Evolutionary conservation across 2,329 filamentous ascomycete species (phyloP).

Genomic region (Epichloe scottii): DNA sequence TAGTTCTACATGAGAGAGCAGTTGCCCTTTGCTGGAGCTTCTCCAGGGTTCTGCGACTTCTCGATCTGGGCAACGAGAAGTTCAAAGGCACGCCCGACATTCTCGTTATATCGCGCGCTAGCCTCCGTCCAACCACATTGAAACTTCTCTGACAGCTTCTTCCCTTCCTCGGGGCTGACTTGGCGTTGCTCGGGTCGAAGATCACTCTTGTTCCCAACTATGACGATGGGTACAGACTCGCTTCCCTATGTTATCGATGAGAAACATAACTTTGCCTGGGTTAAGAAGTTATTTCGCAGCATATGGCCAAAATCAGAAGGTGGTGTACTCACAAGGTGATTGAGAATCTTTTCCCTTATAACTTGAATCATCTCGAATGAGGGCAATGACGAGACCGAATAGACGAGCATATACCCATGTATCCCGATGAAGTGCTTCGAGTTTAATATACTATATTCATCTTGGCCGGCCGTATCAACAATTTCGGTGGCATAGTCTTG

Average conservation of each 20-base stretch:
- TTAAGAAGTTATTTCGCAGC: neutral
- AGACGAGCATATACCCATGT: conserved; percentile 96
- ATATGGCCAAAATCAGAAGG: neutral
- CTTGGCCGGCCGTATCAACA: conserved; percentile 95
- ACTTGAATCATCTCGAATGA: conserved; percentile 97
- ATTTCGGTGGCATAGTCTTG: conserved; percentile 95
- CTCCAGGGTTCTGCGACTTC: conserved; percentile 80
- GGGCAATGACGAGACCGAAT: conserved; percentile 87
- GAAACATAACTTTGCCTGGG: neutral
- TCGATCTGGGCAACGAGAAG: conserved; percentile 91
- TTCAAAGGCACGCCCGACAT: conserved; percentile 86
- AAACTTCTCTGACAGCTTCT: conserved; percentile 72
- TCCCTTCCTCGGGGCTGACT: conserved; percentile 74
- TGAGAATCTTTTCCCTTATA: conserved; percentile 93
- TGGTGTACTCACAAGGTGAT: conserved; percentile 63
- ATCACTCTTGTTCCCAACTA: conserved; percentile 96
- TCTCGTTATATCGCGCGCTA: conserved; percentile 86
- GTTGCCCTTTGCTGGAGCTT: conserved; percentile 68
- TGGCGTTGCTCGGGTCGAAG: conserved; percentile 86
- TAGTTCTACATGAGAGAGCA: conserved; percentile 65
- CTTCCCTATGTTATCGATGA: conserved; percentile 49
- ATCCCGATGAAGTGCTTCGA: conserved; percentile 99
- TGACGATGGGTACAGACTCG: conserved; percentile 82
- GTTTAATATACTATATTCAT: conserved; percentile 97
- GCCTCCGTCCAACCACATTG: conserved; percentile 92